These are phyloP conservation scores for Pythium chondricola DNA, from an alignment of 352 stramenopile species.

Conservation along the genomic window DNA sequence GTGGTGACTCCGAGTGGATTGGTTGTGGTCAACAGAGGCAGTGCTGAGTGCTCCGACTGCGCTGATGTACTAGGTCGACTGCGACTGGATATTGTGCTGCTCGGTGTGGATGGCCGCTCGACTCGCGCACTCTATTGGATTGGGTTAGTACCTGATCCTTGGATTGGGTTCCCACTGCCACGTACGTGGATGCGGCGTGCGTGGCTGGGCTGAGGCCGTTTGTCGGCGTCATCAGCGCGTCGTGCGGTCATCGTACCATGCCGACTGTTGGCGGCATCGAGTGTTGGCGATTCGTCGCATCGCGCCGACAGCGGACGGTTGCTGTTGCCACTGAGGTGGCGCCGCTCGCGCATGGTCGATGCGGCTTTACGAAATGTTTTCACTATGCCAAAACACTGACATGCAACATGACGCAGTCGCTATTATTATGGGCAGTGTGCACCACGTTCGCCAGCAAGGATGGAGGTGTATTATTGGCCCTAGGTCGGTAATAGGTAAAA, in stretches of 20 bases:
- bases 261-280: not conserved
- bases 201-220: not conserved
- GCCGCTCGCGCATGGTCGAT: conserved; percentile 33
- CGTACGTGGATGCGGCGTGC: conserved; percentile 15
- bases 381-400: too few species aligned
- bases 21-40: too few species aligned
- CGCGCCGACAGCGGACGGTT: too few species aligned
- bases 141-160: not conserved
- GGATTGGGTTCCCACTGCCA: not conserved
- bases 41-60: too few species aligned
- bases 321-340: conserved; percentile 49
- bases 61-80: too few species aligned
- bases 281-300: too few species aligned
- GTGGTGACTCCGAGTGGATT: not conserved
- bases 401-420: too few species aligned
- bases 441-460: too few species aligned
- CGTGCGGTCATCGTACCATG: conserved; percentile 3
- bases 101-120: not conserved
- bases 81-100: too few species aligned
- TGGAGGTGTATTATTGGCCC: not conserved
- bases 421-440: too few species aligned
- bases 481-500: too few species aligned
- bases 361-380: too few species aligned
- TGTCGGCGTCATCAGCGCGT: not conserved
- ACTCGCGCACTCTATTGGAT: conserved; percentile 12